phyloP scores from a whole-genome alignment of 495 filamentous ascomycete species.

The Podospora anserina region DNA sequence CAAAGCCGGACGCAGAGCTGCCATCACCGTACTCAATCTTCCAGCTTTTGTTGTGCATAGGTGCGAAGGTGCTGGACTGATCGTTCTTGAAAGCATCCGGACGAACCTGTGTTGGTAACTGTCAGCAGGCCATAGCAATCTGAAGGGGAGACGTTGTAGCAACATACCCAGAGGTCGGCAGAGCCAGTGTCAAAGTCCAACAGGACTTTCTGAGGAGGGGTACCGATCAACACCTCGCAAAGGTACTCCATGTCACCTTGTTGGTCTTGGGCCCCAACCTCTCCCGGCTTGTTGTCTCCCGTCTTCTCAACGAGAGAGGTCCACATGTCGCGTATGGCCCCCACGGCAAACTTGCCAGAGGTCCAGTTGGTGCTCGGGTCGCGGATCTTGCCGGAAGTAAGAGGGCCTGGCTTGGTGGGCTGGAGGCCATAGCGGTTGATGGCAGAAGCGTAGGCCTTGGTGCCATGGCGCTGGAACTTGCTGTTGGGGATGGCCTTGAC shows the following conservation, averaged over 20 bases:
- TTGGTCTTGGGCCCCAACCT: constrained; percentile 67
- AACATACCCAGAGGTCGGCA: constrained; percentile 70
- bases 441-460: constrained; percentile 68
- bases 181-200: constrained; percentile 79
- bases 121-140: background rate
- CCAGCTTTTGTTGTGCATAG: constrained; percentile 53
- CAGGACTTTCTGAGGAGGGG: constrained; percentile 61
- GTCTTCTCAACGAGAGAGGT: constrained; percentile 53
- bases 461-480: constrained; percentile 62
- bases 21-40: constrained; percentile 72
- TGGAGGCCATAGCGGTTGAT: constrained; percentile 69
- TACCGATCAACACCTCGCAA: constrained; percentile 64
- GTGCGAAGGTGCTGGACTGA: constrained; percentile 62
- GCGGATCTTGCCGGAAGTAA: constrained; percentile 47
- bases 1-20: constrained; percentile 65
- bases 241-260: constrained; percentile 73
- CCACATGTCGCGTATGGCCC: constrained; percentile 45
- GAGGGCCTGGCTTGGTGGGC: constrained; percentile 68
- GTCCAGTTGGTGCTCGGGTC: constrained; percentile 33
- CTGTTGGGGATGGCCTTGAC: constrained; percentile 54
- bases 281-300: constrained; percentile 36
- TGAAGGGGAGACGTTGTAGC: background rate
- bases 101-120: constrained; percentile 1
- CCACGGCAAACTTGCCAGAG: constrained; percentile 34
- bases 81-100: constrained; percentile 56